These are phyloP conservation scores for Curvularia sp. DNA, from an alignment of 2,329 filamentous ascomycete genomes.

Conservation along the genomic window DNA sequence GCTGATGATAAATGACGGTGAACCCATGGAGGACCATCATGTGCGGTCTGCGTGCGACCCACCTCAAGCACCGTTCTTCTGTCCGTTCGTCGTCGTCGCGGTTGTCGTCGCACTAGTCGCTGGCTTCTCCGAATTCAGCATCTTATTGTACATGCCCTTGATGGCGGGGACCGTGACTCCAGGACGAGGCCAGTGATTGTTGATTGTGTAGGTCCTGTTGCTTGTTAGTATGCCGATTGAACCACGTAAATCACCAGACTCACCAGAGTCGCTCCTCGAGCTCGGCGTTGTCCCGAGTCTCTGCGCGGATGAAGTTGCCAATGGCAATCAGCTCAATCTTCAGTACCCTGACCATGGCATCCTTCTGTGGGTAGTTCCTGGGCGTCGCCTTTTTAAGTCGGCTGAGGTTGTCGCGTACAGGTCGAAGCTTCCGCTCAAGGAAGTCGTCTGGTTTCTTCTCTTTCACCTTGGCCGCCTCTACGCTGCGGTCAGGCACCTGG, in stretches of 20 bases:
- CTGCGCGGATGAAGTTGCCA: slow-evolving; percentile 66
- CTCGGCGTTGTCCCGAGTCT: slow-evolving; percentile 52
- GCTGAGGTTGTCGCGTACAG: slow-evolving; percentile 66
- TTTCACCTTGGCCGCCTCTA: slow-evolving; percentile 39
- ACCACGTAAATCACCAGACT: slow-evolving; percentile 25
- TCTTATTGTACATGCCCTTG: slow-evolving; percentile 50
- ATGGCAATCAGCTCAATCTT: slow-evolving; percentile 67
- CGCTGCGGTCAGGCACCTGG: slow-evolving; percentile 48
- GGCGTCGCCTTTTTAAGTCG: slow-evolving; percentile 67
- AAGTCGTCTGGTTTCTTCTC: slow-evolving; percentile 54
- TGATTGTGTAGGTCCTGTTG: slow-evolving; percentile 45
- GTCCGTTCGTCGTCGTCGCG: slow-evolving; percentile 30
- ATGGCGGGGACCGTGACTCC: slow-evolving; percentile 42
- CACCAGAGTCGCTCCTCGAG: slow-evolving; percentile 62
- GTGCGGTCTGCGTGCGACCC: slow-evolving; percentile 5
- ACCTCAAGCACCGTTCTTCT: slow-evolving; percentile 31
- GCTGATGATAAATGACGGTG: slow-evolving; percentile 17
- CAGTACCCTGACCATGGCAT: slow-evolving; percentile 67
- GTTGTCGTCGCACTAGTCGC: slow-evolving; percentile 19
- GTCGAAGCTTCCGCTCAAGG: slow-evolving; percentile 62
- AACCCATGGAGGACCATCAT: slow-evolving; percentile 11
- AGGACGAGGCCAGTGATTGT: slow-evolving; percentile 49
- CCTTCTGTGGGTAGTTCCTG: slow-evolving; percentile 67
- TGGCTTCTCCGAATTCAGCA: slow-evolving; percentile 44
- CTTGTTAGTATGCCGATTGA: slow-evolving; percentile 25